Evolutionary conservation across 768 basidiomycete genomes (phyloP), one percentile per base, ranked within the genome.

Genomic region (Trichaptum fuscoviolaceum): DNA sequence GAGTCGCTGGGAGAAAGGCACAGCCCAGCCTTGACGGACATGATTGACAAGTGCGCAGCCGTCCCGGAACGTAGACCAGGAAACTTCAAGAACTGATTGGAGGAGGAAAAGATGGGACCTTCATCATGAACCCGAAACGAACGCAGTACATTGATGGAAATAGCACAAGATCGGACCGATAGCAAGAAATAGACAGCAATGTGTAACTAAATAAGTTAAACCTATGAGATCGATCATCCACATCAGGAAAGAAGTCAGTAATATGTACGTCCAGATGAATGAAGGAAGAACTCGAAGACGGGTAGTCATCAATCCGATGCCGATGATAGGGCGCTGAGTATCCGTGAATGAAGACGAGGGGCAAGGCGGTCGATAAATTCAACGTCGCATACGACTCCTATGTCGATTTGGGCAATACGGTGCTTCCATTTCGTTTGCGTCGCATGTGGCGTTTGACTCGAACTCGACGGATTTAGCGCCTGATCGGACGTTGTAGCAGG

Each of bases 351-450:
- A 67, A 91, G 75, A 34, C 79, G 79, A 68, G 80, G 78, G 20
- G 80, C 79, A 20, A 90, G 74, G 24, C 78, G 75, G 27, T 79
- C 76, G 6, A 89, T 82, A 35, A 79, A 74, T 26, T 68, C 69
- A 7, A 81, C 77, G 42, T 84, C 82, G 69, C 90, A 92, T 4
- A 91, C 78, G 0, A 90, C 77, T 0, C 90, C 90, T 4, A 87
- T 78, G 65, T 87, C 85, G 63, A 92, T 76, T 0, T 83, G 77
- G 7, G 85, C 85, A 64, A 90, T 78, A 66, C 78, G 82, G 24
- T 81, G 80, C 36, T 74, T 67, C 42, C 42, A 3, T 52, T 12
- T 52, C 42, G 42, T 15, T 52, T 52, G 42, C 10, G 42, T 52
- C 42, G 42, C 12, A 15, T 52, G 42, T 20, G 42, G 42, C 42